Percentiles rank a stretch among this genome's conserved stretches.
Evolutionary conservation across 2,329 filamentous ascomycete species (phyloP).

Genomic region (Curvularia eragrostidis): DNA sequence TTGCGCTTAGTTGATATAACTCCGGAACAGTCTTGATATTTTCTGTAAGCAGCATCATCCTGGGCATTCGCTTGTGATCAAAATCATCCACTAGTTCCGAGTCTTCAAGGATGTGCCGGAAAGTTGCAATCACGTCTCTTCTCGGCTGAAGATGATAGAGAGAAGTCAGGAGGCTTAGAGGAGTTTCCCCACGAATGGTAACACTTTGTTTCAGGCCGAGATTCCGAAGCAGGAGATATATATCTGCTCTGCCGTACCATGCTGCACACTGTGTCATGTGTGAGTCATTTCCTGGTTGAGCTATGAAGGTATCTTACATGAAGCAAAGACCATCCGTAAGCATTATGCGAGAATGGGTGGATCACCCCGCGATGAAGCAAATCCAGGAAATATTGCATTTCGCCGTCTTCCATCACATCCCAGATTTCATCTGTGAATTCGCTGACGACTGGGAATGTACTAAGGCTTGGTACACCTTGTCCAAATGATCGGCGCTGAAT

Average conservation of each 20-base stretch:
- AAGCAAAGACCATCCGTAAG: neutral
- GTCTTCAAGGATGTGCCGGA: neutral
- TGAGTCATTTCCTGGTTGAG: neutral
- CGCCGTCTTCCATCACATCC: neutral
- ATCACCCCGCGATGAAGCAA: neutral
- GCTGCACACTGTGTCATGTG: neutral
- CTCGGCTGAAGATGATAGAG: no score
- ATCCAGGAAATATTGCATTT: neutral
- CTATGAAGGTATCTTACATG: neutral
- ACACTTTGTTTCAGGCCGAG: neutral
- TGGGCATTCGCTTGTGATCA: neutral
- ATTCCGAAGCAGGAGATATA: neutral
- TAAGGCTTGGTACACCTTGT: neutral
- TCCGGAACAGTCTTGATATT: neutral
- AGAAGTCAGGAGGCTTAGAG: no score
- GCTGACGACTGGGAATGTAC: neutral
- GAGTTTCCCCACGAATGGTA: no score
- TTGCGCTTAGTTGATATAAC: neutral
- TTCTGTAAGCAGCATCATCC: no score
- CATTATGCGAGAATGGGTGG: neutral
- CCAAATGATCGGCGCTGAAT: slow-evolving; percentile 1
- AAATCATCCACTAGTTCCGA: neutral
- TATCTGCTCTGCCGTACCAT: neutral
- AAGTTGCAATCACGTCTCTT: neutral
- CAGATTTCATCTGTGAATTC: neutral